Conservation (phyloP, 78 protist species). For the Pigoraptor vietnamica region DNA sequence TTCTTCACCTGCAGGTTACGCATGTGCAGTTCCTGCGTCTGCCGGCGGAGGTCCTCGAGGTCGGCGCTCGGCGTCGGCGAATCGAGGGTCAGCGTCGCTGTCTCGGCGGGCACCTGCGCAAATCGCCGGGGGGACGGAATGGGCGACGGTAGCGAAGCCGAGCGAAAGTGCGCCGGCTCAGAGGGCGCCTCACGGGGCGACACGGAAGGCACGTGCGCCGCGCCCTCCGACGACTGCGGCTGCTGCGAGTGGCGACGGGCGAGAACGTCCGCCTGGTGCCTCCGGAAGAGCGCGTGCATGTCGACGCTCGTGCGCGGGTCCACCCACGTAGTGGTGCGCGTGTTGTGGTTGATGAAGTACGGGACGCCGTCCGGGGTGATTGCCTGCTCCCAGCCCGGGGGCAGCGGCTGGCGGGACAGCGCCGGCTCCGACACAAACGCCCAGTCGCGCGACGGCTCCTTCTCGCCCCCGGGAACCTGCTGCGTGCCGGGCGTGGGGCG, state of each 20-base stretch:
- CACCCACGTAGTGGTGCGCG: slow-evolving; percentile 35
- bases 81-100: not conserved
- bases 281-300: not conserved
- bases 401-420: not conserved
- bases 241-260: not conserved
- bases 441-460: not conserved
- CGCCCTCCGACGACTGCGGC: not conserved
- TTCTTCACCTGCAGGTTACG: not conserved
- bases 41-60: not conserved
- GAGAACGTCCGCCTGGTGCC: not conserved
- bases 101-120: too few species aligned
- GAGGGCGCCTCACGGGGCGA: not conserved
- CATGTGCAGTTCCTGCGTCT: not conserved
- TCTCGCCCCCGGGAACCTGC: too few species aligned
- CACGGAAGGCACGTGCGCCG: too few species aligned
- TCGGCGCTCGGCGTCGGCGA: not conserved
- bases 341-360: slow-evolving; percentile 58
- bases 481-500: not conserved
- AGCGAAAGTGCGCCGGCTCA: not conserved
- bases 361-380: slow-evolving; percentile 44
- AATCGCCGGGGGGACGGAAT: too few species aligned
- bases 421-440: not conserved
- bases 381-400: slow-evolving; percentile 39
- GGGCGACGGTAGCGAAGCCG: not conserved
- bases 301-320: slow-evolving; percentile 15